phyloP scores from a whole-genome alignment of 2,329 filamentous ascomycete species.

The Dactylellina leptospora region DNA sequence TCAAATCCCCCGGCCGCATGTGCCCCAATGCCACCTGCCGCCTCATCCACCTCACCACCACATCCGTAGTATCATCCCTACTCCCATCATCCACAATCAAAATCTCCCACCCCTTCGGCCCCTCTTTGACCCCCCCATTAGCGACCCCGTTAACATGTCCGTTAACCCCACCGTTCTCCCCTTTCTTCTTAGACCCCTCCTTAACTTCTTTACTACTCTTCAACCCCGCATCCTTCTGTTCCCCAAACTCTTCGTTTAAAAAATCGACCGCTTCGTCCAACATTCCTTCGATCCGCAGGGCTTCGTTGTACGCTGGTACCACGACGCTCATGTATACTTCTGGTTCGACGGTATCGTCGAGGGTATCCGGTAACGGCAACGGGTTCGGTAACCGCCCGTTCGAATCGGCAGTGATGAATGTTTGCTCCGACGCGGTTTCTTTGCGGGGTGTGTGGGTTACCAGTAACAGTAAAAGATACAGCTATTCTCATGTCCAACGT shows the following conservation, averaged over 20 bases:
- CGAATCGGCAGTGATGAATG: slow-evolving; percentile 76
- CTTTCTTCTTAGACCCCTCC: not conserved
- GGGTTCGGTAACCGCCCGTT: slow-evolving; percentile 61
- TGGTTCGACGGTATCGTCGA: slow-evolving; percentile 63
- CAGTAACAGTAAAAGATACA: slow-evolving; percentile 67
- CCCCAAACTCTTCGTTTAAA: slow-evolving; percentile 62
- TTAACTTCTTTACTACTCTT: no score
- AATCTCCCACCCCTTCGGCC: slow-evolving; percentile 81
- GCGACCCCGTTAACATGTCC: slow-evolving; percentile 26
- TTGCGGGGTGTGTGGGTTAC: slow-evolving; percentile 82
- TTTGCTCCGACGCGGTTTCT: slow-evolving; percentile 80
- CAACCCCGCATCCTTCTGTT: not conserved
- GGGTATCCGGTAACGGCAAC: slow-evolving; percentile 60
- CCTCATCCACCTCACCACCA: slow-evolving; percentile 80
- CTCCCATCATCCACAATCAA: slow-evolving; percentile 90
- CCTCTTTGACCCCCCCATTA: slow-evolving; percentile 55
- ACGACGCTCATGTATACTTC: slow-evolving; percentile 87
- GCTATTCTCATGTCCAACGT: no score
- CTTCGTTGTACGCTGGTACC: slow-evolving; percentile 94
- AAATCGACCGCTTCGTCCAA: slow-evolving; percentile 90
- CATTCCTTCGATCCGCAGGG: slow-evolving; percentile 81
- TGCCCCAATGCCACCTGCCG: slow-evolving; percentile 67
- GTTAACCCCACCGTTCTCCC: slow-evolving; percentile 15
- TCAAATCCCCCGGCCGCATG: slow-evolving; percentile 78
- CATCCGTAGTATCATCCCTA: slow-evolving; percentile 79